A percentile compares a stretch with the other conserved stretches of the same genome.
phyloP scores from a whole-genome alignment of 2,329 filamentous ascomycete species.

The Colletotrichum filicis region DNA sequence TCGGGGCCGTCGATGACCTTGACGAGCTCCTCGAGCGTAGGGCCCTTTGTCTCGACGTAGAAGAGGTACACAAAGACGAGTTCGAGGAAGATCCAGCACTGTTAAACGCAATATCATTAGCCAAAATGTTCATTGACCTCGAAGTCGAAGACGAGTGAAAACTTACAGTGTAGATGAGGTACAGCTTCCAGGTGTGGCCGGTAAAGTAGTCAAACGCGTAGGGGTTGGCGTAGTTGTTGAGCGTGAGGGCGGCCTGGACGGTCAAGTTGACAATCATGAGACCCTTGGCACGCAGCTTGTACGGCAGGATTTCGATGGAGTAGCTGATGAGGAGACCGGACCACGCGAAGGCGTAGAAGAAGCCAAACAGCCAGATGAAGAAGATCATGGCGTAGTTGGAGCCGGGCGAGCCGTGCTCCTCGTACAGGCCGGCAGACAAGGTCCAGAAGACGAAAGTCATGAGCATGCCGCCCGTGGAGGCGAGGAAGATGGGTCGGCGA shows the following conservation, averaged over 20 bases:
- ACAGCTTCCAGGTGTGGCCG: conserved; percentile 62
- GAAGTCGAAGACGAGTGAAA: not conserved
- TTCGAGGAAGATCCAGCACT: conserved; percentile 64
- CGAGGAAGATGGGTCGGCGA: conserved; percentile 66
- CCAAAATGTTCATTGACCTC: too few relatives aligned
- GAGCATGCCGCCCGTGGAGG: conserved; percentile 54
- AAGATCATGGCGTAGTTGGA: conserved; percentile 56
- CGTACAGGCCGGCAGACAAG: conserved; percentile 56
- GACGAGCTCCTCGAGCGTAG: conserved; percentile 74
- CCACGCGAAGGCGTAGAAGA: conserved; percentile 67
- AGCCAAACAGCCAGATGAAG: conserved; percentile 50
- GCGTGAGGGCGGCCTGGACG: conserved; percentile 64
- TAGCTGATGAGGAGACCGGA: conserved; percentile 67
- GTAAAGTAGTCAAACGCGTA: conserved; percentile 60
- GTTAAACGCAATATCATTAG: not conserved
- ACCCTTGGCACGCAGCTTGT: conserved; percentile 62
- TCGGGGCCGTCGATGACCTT: conserved; percentile 74
- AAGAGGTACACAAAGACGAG: conserved; percentile 66
- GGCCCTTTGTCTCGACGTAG: conserved; percentile 71
- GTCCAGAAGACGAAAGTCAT: conserved; percentile 63
- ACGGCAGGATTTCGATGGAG: conserved; percentile 61
- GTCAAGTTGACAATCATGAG: conserved; percentile 67
- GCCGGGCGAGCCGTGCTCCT: conserved; percentile 48
- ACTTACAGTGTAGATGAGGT: conserved; percentile 65
- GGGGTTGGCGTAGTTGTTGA: conserved; percentile 66